Conservation (phyloP, 495 filamentous ascomycete species). For the Talaromyces borbonicus region DNA sequence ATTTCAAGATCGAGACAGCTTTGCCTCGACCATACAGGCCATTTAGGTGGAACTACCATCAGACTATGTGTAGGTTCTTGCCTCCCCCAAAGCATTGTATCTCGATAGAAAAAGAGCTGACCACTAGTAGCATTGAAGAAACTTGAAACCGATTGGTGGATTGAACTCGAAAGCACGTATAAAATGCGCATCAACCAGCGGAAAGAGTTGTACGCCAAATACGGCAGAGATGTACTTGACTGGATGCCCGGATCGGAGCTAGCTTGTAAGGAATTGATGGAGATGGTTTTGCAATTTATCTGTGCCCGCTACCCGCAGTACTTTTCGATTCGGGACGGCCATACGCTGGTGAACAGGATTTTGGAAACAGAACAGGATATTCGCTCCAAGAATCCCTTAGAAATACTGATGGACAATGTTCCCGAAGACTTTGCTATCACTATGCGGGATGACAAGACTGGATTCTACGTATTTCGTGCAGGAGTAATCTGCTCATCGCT, state of each 20-base stretch:
- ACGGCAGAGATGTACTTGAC: conserved; percentile 57
- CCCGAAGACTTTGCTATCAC: conserved; percentile 85
- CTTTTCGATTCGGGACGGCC: conserved; percentile 55
- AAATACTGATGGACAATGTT: conserved; percentile 69
- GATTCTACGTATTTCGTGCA: conserved; percentile 67
- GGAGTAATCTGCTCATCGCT: conserved; percentile 71
- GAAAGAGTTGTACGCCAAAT: conserved; percentile 51
- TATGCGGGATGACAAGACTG: conserved; percentile 59
- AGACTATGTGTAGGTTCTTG: conserved; percentile 78
- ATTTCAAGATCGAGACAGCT: conserved; percentile 58
- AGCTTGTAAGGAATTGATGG: conserved; percentile 84
- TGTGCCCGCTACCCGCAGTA: conserved; percentile 70
- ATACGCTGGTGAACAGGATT: conserved; percentile 60
- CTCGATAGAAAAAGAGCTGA: conserved; percentile 9
- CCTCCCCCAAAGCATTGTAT: not conserved
- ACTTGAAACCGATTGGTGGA: conserved; percentile 81
- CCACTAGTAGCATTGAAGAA: conserved; percentile 57
- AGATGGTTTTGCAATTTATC: conserved; percentile 74
- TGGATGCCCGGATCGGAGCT: conserved; percentile 69
- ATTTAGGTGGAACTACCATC: conserved; percentile 82
- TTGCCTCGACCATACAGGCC: conserved; percentile 66
- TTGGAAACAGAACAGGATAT: conserved; percentile 56
- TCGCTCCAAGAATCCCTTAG: conserved; percentile 53
- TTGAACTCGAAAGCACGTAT: conserved; percentile 79
- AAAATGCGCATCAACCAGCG: conserved; percentile 59